These are phyloP conservation scores for Candida insectalens DNA, from an alignment of 805 yeast genomes.

Conservation along the genomic window DNA sequence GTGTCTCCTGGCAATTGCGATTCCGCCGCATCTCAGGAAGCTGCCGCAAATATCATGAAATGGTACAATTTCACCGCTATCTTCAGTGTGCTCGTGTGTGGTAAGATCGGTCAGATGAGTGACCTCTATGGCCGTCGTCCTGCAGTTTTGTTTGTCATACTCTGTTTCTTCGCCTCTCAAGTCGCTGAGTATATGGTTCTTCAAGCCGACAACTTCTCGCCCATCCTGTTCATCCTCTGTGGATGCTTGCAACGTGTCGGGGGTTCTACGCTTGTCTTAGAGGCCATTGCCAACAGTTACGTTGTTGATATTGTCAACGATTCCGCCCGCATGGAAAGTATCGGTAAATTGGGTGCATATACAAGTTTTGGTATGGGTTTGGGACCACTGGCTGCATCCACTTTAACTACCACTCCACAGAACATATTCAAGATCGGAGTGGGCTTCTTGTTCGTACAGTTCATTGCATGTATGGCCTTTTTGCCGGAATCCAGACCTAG, in stretches of 20 bases:
- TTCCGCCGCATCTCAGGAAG: slow-evolving; percentile 30
- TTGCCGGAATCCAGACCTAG: slow-evolving; percentile 59
- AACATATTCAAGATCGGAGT: slow-evolving; percentile 23
- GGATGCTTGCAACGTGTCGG: slow-evolving; percentile 38
- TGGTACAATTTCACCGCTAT: slow-evolving; percentile 32
- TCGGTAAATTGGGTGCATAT: slow-evolving; percentile 52
- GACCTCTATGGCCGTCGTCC: slow-evolving; percentile 57
- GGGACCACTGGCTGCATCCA: slow-evolving; percentile 56
- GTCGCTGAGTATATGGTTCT: slow-evolving; percentile 10
- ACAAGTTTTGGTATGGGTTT: slow-evolving; percentile 50
- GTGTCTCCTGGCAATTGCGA: slow-evolving; percentile 23
- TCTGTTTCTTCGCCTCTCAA: slow-evolving; percentile 10
- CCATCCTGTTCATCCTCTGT: slow-evolving; percentile 30
- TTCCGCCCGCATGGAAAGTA: slow-evolving; percentile 41
- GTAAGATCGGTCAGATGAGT: slow-evolving; percentile 53
- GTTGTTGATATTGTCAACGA: slow-evolving; percentile 66
- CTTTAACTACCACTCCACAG: slow-evolving; percentile 11
- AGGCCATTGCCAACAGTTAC: slow-evolving; percentile 58
- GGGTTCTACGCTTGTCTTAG: slow-evolving; percentile 53
- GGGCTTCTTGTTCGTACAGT: slow-evolving; percentile 21
- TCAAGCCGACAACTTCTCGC: slow-evolving; percentile 22
- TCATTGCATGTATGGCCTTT: slow-evolving; percentile 27
- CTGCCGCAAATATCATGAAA: slow-evolving; percentile 41
- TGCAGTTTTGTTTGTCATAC: slow-evolving; percentile 27
- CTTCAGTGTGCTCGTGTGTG: slow-evolving; percentile 41